Base-by-base conservation (phyloP, 176 grass and related monocot species). In the Musa acuminata region DNA sequence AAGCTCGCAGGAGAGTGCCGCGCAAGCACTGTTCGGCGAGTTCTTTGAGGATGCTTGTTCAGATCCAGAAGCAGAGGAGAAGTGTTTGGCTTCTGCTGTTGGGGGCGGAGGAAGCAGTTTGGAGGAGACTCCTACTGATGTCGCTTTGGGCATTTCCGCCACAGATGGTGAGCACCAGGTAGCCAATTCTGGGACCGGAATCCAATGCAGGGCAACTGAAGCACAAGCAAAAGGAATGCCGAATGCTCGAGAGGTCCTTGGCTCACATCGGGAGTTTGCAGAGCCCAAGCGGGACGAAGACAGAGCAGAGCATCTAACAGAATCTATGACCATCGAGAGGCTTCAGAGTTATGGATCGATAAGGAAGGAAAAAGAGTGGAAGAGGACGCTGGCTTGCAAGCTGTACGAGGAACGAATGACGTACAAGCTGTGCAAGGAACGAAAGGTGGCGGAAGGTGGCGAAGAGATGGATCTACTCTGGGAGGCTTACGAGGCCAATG, bases 401-500 rank as follows among this genome's bases (percentile, higher is more conserved):
- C 80, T 99, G 20, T 94, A 99, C 29, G 95, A 99, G 81, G 95
- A 99, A 65, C 72, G 90, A 21, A 94, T 94, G 68, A 89, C 87
- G 49, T 69, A 67, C 2, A 29, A 57, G 29, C 78, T 70, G 11
- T 66, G 72, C 68, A n/a, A 75, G 22, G 78, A 63, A 26, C 55
- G 71, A 19, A 53, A 69, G 52, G 72, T 51, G 35, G 84, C 79
- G 21, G 90, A 86, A 67, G 85, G 75, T 52, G 78, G 79, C 13
- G 86, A 94, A 67, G 87, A 99, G 72, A 99, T 99, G 95, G 95
- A 99, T 76, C 76, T 91, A 78, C 82, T 99, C 17, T 94, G 95
- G 95, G 95, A 99, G 84, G 95, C 90, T 66, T 93, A 93, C 78
- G 95, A 99, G 84, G 77, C 80, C 22, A 89, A 85, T 80, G 73